A percentile compares a stretch with the other conserved stretches of the same genome.
phyloP scores from a whole-genome alignment of 2,329 filamentous ascomycete genomes.

The Botrytis porri region DNA sequence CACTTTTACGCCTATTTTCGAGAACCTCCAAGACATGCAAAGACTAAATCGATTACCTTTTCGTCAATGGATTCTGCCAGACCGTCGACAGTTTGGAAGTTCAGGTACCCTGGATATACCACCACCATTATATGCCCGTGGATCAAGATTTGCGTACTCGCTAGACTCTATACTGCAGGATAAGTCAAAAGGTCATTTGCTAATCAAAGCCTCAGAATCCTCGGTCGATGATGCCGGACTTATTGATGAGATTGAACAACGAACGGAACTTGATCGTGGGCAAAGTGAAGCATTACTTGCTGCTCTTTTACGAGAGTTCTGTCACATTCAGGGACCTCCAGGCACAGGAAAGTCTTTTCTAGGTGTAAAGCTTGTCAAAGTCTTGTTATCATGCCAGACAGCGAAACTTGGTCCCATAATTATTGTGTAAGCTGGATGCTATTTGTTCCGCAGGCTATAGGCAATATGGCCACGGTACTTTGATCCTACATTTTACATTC shows the following conservation, averaged over 20 bases:
- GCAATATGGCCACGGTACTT: not conserved
- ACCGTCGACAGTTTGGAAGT: not conserved
- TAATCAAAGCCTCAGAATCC: not conserved
- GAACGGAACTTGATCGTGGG: slow-evolving; percentile 28
- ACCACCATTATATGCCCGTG: slow-evolving; percentile 28
- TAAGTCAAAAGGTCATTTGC: slow-evolving; percentile 21
- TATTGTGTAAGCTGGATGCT: slow-evolving; percentile 34
- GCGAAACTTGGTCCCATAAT: slow-evolving; percentile 38
- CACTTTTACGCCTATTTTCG: slow-evolving; percentile 10
- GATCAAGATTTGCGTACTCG: slow-evolving; percentile 20
- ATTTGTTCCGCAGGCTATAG: not conserved
- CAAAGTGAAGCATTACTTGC: slow-evolving; percentile 42
- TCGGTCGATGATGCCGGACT: slow-evolving; percentile 20
- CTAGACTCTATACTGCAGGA: slow-evolving; percentile 26
- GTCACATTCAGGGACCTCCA: slow-evolving; percentile 37
- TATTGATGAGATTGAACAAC: slow-evolving; percentile 26
- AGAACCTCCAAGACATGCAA: slow-evolving; percentile 17
- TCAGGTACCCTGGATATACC: slow-evolving; percentile 21
- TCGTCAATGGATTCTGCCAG: slow-evolving; percentile 12
- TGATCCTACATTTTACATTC: not conserved
- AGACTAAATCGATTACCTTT: not conserved
- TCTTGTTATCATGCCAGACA: slow-evolving; percentile 38
- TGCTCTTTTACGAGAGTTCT: slow-evolving; percentile 43
- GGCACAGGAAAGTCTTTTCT: slow-evolving; percentile 36
- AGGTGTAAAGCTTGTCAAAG: slow-evolving; percentile 31